Conservation (phyloP, 495 filamentous ascomycete genomes). For the Neurospora terricola region DNA sequence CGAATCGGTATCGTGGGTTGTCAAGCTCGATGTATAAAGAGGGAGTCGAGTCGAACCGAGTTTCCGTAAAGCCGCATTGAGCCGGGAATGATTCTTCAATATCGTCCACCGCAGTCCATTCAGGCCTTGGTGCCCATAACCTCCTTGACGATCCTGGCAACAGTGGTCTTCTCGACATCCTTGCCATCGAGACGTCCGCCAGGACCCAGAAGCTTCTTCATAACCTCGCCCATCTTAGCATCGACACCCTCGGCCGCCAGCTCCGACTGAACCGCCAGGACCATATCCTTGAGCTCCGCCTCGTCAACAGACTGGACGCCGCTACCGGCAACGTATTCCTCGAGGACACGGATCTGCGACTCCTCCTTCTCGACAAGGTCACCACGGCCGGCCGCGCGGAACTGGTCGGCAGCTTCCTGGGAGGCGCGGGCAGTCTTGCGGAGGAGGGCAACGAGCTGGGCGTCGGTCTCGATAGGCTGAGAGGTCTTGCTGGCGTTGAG, state of each 20-base stretch:
- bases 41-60: not conserved
- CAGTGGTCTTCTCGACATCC: slow-evolving; percentile 23
- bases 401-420: slow-evolving; percentile 36
- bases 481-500: slow-evolving; percentile 49
- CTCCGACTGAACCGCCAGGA: slow-evolving; percentile 26
- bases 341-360: slow-evolving; percentile 34
- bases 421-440: slow-evolving; percentile 30
- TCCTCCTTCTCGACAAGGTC: slow-evolving; percentile 49
- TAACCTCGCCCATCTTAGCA: slow-evolving; percentile 21
- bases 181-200: slow-evolving; percentile 30
- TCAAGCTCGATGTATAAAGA: not conserved
- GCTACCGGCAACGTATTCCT: slow-evolving; percentile 37
- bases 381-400: slow-evolving; percentile 35
- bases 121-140: not conserved
- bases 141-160: slow-evolving; percentile 26
- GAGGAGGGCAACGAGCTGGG: slow-evolving; percentile 44
- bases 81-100: not conserved
- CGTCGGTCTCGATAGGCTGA: slow-evolving; percentile 44
- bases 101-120: not conserved
- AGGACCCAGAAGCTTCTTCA: slow-evolving; percentile 27
- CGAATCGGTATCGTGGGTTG: not conserved
- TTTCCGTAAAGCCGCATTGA: not conserved
- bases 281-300: slow-evolving; percentile 29
- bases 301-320: slow-evolving; percentile 31
- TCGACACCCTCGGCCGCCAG: slow-evolving; percentile 18